A percentile compares a stretch with the other conserved stretches of the same genome.
These are phyloP conservation scores for Capronia epimyces DNA, from an alignment of 2,329 filamentous ascomycete genomes.

Conservation along the genomic window DNA sequence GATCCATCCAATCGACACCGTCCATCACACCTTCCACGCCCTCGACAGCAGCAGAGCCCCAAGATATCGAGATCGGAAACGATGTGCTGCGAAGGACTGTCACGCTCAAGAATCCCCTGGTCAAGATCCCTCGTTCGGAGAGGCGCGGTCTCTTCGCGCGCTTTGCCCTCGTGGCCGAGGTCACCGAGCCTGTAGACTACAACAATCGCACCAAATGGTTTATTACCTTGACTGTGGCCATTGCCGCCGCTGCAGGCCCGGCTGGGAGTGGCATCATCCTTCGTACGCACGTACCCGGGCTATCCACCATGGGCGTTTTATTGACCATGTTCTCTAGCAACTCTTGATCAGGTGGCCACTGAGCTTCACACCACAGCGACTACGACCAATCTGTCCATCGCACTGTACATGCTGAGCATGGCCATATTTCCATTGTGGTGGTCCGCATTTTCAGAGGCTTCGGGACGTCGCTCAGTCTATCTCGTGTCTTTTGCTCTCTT, in stretches of 20 bases:
- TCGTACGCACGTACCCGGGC: slow-evolving; percentile 51
- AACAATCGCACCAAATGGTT: slow-evolving; percentile 71
- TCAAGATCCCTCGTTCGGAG: slow-evolving; percentile 48
- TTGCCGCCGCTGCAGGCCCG: slow-evolving; percentile 71
- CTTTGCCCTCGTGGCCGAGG: slow-evolving; percentile 69
- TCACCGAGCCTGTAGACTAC: slow-evolving; percentile 71
- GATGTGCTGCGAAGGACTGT: slow-evolving; percentile 27
- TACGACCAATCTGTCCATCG: slow-evolving; percentile 68
- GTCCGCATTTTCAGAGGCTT: slow-evolving; percentile 69
- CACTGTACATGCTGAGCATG: slow-evolving; percentile 78
- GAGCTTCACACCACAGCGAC: slow-evolving; percentile 60
- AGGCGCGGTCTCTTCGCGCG: slow-evolving; percentile 68
- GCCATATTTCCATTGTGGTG: slow-evolving; percentile 82
- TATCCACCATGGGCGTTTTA: background rate
- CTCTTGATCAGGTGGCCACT: slow-evolving; percentile 57
- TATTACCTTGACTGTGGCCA: slow-evolving; percentile 69
- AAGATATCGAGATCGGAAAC: slow-evolving; percentile 20
- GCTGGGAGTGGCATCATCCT: slow-evolving; percentile 81
- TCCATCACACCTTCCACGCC: slow-evolving; percentile 8
- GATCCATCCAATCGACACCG: slow-evolving; percentile 12
- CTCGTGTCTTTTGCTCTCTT: slow-evolving; percentile 68
- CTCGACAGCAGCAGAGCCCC: slow-evolving; percentile 15
- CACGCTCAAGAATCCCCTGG: slow-evolving; percentile 36
- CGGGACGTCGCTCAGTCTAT: slow-evolving; percentile 72
- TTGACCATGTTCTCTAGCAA: slow-evolving; percentile 47